Percentiles rank a stretch among this genome's conserved stretches.
Evolutionary conservation across 2,329 filamentous ascomycete species (phyloP).

Genomic region (Tetracladium maxilliforme): DNA sequence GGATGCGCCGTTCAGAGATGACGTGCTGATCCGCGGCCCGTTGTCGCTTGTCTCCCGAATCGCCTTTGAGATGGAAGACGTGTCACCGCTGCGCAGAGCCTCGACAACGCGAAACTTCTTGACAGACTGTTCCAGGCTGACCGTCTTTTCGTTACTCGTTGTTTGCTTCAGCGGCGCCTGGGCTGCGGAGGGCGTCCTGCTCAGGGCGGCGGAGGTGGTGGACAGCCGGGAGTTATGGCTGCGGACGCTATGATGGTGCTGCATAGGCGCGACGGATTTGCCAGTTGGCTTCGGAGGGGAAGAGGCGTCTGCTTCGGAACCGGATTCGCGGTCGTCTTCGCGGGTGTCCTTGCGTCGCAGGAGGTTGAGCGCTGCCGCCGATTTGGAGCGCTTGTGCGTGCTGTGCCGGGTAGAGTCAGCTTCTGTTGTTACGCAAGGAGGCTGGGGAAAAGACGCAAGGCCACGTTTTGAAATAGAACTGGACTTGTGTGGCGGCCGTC

Average conservation of each 20-base stretch:
- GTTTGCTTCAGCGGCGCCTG: too few relatives aligned
- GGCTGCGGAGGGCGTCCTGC: background rate
- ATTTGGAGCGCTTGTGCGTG: slow-evolving; percentile 36
- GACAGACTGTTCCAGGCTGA: slow-evolving; percentile 80
- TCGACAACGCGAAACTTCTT: slow-evolving; percentile 91
- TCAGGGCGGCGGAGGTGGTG: background rate
- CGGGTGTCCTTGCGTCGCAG: slow-evolving; percentile 29
- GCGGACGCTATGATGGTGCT: slow-evolving; percentile 7
- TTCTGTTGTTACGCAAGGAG: too few relatives aligned
- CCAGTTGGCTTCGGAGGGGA: slow-evolving; percentile 10
- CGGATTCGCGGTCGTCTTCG: slow-evolving; percentile 14
- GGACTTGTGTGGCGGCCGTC: too few relatives aligned
- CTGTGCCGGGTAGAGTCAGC: slow-evolving; percentile 6
- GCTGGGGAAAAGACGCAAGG: too few relatives aligned
- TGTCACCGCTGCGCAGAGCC: slow-evolving; percentile 80
- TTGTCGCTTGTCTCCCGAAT: slow-evolving; percentile 46
- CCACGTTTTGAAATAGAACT: too few relatives aligned
- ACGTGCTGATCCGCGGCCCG: slow-evolving; percentile 23
- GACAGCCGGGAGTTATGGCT: background rate
- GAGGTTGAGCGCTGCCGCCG: slow-evolving; percentile 34
- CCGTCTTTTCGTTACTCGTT: slow-evolving; percentile 7
- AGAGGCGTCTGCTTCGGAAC: slow-evolving; percentile 9
- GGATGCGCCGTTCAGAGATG: slow-evolving; percentile 14
- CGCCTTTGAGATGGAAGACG: slow-evolving; percentile 73
- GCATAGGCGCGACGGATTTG: slow-evolving; percentile 9